phyloP scores from a whole-genome alignment of 2,329 filamentous ascomycete species.

The Sporothrix pallida region DNA sequence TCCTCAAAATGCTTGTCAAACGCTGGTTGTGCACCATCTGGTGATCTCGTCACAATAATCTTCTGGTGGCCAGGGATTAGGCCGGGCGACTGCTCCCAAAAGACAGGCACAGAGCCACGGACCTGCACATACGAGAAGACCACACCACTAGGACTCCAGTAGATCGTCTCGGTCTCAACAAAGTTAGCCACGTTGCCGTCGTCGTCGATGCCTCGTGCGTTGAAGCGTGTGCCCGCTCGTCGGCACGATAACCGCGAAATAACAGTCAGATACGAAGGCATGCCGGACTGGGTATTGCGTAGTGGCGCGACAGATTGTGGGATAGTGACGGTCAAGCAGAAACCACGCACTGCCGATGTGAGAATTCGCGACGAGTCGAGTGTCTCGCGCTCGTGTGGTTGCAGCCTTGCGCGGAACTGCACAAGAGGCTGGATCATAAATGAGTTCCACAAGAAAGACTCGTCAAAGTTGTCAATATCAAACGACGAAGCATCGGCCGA shows the following conservation, averaged over 20 bases:
- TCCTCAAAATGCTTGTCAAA: conserved; percentile 94
- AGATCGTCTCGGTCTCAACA: conserved; percentile 95
- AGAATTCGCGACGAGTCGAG: conserved; percentile 88
- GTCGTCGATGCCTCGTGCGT: conserved; percentile 95
- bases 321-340: conserved; percentile 84
- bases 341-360: conserved; percentile 92
- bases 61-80: conserved; percentile 92
- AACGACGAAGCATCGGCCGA: conserved; percentile 78
- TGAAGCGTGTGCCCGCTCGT: conserved; percentile 93
- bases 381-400: conserved; percentile 73
- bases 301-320: conserved; percentile 77
- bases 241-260: conserved; percentile 91
- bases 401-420: conserved; percentile 82
- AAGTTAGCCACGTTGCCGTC: conserved; percentile 98
- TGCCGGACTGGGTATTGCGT: conserved; percentile 67
- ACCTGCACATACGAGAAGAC: conserved; percentile 95
- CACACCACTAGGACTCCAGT: conserved; percentile 78
- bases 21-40: conserved; percentile 88
- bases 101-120: conserved; percentile 90
- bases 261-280: conserved; percentile 83
- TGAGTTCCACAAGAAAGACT: conserved; percentile 95
- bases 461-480: conserved; percentile 90
- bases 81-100: conserved; percentile 94
- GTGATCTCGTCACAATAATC: conserved; percentile 85
- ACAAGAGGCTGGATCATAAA: conserved; percentile 97